Evolutionary conservation across 257 asterid genomes (phyloP).

Genomic region (Solanum pinnatisectum): DNA sequence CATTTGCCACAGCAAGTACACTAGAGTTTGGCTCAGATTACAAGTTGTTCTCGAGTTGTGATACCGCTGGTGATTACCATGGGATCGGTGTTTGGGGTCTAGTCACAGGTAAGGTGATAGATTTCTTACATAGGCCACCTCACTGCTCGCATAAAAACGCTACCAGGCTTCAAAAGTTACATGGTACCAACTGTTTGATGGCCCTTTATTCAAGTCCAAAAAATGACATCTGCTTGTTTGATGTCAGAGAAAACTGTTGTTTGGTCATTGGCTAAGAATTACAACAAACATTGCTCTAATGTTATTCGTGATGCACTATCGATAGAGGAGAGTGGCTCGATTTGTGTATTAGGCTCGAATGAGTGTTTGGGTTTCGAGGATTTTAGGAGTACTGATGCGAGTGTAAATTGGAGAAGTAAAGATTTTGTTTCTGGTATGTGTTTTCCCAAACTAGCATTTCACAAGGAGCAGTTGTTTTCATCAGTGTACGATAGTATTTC

Average conservation of each 20-base stretch:
- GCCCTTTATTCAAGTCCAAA: too few relatives aligned
- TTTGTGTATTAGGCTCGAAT: slow-evolving; percentile 56
- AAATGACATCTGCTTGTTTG: slow-evolving; percentile 47
- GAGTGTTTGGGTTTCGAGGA: slow-evolving; percentile 79
- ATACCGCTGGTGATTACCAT: too few relatives aligned
- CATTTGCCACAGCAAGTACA: too few relatives aligned
- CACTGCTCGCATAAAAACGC: neutral
- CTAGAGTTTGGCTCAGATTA: too few relatives aligned
- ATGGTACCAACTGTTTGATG: slow-evolving; percentile 41
- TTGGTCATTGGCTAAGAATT: slow-evolving; percentile 17
- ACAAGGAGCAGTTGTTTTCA: slow-evolving; percentile 61
- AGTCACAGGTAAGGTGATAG: slow-evolving; percentile 41
- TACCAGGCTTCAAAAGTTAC: slow-evolving; percentile 68
- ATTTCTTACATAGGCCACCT: slow-evolving; percentile 44
- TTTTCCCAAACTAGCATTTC: slow-evolving; percentile 65
- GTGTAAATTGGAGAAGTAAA: slow-evolving; percentile 55
- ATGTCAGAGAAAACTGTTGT: slow-evolving; percentile 2
- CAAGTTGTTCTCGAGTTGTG: too few relatives aligned
- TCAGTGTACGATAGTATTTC: slow-evolving; percentile 73
- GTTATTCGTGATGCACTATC: slow-evolving; percentile 41
- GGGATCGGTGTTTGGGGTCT: too few relatives aligned
- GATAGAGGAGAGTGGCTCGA: neutral
- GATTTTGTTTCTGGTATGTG: slow-evolving; percentile 19
- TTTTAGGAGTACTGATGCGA: slow-evolving; percentile 44
- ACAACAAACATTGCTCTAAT: too few relatives aligned